Percentiles rank a stretch among this genome's conserved stretches.
Evolutionary conservation across 345 rosid genomes (phyloP).

Genomic region (Moricandia moricandioides): DNA sequence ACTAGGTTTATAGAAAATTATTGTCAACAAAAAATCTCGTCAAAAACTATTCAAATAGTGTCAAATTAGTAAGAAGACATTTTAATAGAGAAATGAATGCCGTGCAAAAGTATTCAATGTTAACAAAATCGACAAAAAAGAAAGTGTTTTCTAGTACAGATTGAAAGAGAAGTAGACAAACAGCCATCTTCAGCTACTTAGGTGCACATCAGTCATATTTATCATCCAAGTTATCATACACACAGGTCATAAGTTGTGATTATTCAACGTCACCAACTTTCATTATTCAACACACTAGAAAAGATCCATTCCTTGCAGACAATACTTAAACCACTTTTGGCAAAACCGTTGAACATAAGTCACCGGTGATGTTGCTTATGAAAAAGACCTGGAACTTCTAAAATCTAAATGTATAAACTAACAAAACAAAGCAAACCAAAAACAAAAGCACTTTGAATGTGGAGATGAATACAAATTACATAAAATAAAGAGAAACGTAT

Average conservation of each 20-base stretch:
- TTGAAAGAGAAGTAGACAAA: not conserved
- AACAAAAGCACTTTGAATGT: not conserved
- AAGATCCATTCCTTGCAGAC: not conserved
- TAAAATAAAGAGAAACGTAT: not conserved
- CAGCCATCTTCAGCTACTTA: not conserved
- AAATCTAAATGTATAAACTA: not conserved
- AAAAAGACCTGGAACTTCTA: not conserved
- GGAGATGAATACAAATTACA: not conserved
- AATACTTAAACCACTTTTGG: not conserved
- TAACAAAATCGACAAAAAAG: not conserved
- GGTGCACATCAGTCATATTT: not conserved
- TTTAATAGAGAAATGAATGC: not conserved
- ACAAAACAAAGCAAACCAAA: not conserved
- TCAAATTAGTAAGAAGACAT: not conserved
- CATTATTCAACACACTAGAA: not conserved
- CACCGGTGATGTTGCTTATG: not conserved
- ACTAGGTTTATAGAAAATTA: not conserved
- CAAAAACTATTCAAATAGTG: not conserved
- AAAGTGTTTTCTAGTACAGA: not conserved
- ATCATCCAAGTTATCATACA: not conserved
- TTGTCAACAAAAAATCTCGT: not conserved
- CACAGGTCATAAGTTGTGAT: not conserved
- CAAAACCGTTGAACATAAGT: not conserved
- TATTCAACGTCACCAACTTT: not conserved
- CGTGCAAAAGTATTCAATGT: not conserved